A percentile compares a stretch with the other conserved stretches of the same genome.
phyloP scores from a whole-genome alignment of 352 stramenopile genomes.

The Pythium coloratum region DNA sequence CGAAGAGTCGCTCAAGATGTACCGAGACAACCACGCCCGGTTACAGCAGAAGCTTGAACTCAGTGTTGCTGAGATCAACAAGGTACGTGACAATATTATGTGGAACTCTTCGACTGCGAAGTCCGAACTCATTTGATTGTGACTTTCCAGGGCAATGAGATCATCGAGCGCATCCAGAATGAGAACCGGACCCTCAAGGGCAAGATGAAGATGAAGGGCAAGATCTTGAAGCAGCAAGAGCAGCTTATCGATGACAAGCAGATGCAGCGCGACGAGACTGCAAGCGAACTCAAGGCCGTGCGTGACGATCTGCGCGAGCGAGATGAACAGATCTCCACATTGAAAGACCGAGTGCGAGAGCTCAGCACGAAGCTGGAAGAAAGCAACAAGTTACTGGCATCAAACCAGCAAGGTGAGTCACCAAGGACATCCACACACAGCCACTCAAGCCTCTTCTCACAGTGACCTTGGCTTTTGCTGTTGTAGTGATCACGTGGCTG shows the following conservation, averaged over 20 bases:
- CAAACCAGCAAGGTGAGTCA: constrained; percentile 84
- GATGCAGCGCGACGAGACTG: constrained; percentile 60
- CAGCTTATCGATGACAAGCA: constrained; percentile 82
- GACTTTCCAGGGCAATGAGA: constrained; percentile 73
- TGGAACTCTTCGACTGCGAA: neutral
- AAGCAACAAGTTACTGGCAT: constrained; percentile 85
- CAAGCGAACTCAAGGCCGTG: constrained; percentile 57
- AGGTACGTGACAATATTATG: constrained; percentile 39
- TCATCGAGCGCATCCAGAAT: constrained; percentile 88
- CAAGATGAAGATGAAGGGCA: constrained; percentile 87
- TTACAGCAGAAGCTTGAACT: constrained; percentile 88
- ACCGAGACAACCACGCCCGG: constrained; percentile 80
- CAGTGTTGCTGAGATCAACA: constrained; percentile 91
- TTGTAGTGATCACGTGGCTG: constrained; percentile 84
- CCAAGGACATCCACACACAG: too few species aligned
- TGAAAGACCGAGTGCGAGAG: constrained; percentile 72
- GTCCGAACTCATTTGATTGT: neutral
- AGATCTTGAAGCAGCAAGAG: constrained; percentile 91
- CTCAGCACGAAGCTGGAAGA: constrained; percentile 86
- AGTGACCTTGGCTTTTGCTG: neutral
- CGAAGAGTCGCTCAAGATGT: constrained; percentile 86
- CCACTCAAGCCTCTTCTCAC: neutral
- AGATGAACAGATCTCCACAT: constrained; percentile 58
- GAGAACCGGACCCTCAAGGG: constrained; percentile 74
- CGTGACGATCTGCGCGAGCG: constrained; percentile 72